phyloP scores from a whole-genome alignment of 2,329 filamentous ascomycete genomes.

The Colletotrichum scovillei region DNA sequence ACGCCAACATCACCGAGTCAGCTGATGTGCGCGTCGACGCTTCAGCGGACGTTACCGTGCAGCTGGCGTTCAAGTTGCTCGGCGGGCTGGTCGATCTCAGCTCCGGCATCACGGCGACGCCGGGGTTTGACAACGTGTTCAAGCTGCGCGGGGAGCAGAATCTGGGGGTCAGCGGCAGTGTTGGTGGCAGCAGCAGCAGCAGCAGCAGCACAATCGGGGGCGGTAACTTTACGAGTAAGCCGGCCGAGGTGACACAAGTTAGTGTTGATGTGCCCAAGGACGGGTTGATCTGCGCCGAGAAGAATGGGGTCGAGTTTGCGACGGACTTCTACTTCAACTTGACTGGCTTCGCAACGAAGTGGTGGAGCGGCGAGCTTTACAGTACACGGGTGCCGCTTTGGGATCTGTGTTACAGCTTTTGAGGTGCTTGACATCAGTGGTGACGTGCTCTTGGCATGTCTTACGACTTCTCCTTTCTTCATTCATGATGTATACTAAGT shows the following conservation, averaged over 20 bases:
- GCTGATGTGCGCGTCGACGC: constrained; percentile 47
- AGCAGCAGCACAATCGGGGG: too few relatives aligned
- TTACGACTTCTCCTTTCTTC: neutral
- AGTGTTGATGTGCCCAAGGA: constrained; percentile 35
- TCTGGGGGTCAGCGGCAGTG: constrained; percentile 29
- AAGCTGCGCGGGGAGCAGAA: constrained; percentile 42
- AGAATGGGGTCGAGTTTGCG: constrained; percentile 39
- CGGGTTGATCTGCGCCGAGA: constrained; percentile 38
- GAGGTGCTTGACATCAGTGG: neutral
- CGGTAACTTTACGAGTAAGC: constrained; percentile 24
- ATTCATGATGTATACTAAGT: neutral
- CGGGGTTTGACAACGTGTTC: constrained; percentile 51
- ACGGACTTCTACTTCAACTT: constrained; percentile 44
- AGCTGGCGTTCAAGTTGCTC: constrained; percentile 51
- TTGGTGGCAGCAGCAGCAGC: neutral
- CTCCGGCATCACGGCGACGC: constrained; percentile 49
- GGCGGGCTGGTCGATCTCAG: constrained; percentile 49
- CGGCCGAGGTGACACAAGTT: neutral
- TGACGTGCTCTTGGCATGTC: neutral
- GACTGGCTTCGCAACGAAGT: constrained; percentile 41
- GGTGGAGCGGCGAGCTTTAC: constrained; percentile 41
- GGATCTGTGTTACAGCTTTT: constrained; percentile 35
- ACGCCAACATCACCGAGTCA: constrained; percentile 47
- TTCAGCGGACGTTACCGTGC: constrained; percentile 48
- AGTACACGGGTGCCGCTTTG: constrained; percentile 32